Conservation (phyloP, 1,139 yeast genomes). For the Sugiyamaella novakii region DNA sequence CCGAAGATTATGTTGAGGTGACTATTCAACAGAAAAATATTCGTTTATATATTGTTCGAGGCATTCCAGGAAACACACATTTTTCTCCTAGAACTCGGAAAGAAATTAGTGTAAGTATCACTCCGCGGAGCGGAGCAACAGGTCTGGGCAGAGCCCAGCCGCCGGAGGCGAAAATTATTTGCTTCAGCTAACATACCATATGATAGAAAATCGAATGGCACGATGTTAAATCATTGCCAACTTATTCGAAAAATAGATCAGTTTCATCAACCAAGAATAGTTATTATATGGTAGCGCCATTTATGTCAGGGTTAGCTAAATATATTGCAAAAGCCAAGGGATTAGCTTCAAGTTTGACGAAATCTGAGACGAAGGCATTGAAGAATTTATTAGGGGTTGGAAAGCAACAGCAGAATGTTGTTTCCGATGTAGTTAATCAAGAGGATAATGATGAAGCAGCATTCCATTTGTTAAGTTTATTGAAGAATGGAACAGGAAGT, state of each 20-base stretch:
- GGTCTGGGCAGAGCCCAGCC: constrained; percentile 9
- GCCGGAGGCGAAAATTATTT: constrained; percentile 4
- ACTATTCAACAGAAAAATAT: constrained; percentile 83
- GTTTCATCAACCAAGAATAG: constrained; percentile 18
- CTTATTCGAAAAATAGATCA: constrained; percentile 34
- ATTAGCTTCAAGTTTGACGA: constrained; percentile 35
- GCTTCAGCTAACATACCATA: not conserved
- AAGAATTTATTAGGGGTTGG: constrained; percentile 40
- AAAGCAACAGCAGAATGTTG: constrained; percentile 18
- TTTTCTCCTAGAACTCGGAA: constrained; percentile 84
- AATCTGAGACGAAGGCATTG: constrained; percentile 41
- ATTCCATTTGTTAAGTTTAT: constrained; percentile 31
- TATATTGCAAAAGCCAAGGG: constrained; percentile 40
- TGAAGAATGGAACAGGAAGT: constrained; percentile 24
- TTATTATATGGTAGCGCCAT: constrained; percentile 46
- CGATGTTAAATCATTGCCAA: constrained; percentile 52
- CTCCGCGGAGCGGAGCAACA: constrained; percentile 1
- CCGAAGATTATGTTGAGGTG: constrained; percentile 76
- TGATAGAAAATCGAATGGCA: constrained; percentile 59
- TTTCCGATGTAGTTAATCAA: constrained; percentile 10
- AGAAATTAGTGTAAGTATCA: constrained; percentile 57
- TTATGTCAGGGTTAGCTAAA: constrained; percentile 39
- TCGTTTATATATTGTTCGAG: constrained; percentile 74
- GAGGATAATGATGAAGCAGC: constrained; percentile 31
- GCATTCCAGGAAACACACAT: constrained; percentile 72